These are phyloP conservation scores for Ophiostoma sp. DNA, from an alignment of 2,329 filamentous ascomycete species.

Conservation along the genomic window DNA sequence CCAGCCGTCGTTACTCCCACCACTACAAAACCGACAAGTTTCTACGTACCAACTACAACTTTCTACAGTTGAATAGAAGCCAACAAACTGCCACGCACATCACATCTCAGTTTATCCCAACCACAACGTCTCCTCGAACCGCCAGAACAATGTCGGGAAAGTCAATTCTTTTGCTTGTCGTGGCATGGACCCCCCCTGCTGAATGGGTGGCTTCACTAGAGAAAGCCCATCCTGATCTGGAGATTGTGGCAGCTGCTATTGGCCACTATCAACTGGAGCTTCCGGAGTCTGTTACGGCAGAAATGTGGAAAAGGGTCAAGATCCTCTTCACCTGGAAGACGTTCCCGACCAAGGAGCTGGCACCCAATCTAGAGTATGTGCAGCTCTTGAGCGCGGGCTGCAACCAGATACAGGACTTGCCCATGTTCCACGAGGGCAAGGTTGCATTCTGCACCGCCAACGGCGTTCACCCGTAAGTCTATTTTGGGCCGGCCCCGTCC, in stretches of 20 bases:
- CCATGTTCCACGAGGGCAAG: slow-evolving; percentile 46
- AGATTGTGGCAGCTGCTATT: not conserved
- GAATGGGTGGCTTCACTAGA: not conserved
- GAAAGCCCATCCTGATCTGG: not conserved
- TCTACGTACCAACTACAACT: not conserved
- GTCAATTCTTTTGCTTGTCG: not conserved
- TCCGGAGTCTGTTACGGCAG: not conserved
- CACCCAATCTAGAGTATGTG: slow-evolving; percentile 47
- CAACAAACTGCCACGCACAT: not conserved
- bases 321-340: not conserved
- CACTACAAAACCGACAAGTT: not conserved
- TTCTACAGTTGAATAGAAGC: no score
- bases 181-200: not conserved
- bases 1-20: not conserved
- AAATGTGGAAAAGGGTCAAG: slow-evolving; percentile 1
- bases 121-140: not conserved
- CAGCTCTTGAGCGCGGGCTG: slow-evolving; percentile 52
- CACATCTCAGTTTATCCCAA: not conserved
- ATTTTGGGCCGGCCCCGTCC: not conserved
- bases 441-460: slow-evolving; percentile 51
- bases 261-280: not conserved
- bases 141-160: not conserved
- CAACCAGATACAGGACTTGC: slow-evolving; percentile 44
- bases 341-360: slow-evolving; percentile 30
- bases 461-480: slow-evolving; percentile 43